phyloP scores from a whole-genome alignment of 164 flowering plant species.

The Sextonia rubra region DNA sequence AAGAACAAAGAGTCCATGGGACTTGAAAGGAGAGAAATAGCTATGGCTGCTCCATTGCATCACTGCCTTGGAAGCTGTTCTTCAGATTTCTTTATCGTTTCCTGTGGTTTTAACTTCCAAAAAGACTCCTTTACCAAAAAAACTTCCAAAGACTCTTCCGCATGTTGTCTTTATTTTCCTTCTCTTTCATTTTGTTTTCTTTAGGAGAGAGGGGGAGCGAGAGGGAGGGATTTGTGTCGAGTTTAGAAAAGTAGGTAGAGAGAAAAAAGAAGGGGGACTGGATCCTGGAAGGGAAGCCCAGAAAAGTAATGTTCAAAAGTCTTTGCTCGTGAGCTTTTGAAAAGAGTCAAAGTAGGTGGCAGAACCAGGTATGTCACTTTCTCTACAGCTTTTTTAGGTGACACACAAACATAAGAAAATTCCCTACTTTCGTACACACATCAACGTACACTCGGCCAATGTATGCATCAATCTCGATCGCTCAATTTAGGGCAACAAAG shows the following conservation, averaged over 20 bases:
- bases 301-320: constrained; percentile 20
- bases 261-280: neutral
- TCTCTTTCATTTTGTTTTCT: neutral
- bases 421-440: neutral
- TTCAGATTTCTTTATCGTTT: neutral
- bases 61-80: neutral
- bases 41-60: neutral
- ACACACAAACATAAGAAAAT: neutral
- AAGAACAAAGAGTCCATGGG: constrained; percentile 48
- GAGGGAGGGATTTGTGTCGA: neutral
- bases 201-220: neutral
- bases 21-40: constrained; percentile 3
- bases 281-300: neutral
- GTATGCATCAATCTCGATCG: neutral
- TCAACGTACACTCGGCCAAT: neutral
- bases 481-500: neutral
- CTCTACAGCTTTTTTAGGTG: neutral
- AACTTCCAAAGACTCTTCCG: neutral
- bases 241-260: neutral
- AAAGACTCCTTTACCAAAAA: too few relatives aligned
- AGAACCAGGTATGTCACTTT: constrained; percentile 1
- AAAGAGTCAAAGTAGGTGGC: constrained; percentile 19
- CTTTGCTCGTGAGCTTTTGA: constrained; percentile 7
- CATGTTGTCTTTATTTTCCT: neutral
- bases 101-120: neutral